phyloP scores from a whole-genome alignment of 352 stramenopile species.

The Phytophthora vignae region DNA sequence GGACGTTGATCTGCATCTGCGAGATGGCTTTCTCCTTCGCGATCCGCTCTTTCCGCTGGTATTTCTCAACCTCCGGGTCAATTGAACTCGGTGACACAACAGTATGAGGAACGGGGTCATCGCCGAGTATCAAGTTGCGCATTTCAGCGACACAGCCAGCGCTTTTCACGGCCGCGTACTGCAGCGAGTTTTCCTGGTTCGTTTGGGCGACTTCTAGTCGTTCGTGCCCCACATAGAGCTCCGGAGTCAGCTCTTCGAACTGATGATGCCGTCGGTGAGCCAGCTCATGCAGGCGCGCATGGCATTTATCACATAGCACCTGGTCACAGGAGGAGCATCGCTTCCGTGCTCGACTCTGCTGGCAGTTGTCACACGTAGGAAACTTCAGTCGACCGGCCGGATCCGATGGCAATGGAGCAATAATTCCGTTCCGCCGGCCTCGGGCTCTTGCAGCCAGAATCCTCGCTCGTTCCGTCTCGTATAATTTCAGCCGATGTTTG shows the following conservation, averaged over 20 bases:
- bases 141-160: slow-evolving; percentile 42
- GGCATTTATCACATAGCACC: slow-evolving; percentile 67
- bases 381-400: slow-evolving; percentile 47
- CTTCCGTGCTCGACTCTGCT: slow-evolving; percentile 51
- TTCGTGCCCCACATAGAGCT: slow-evolving; percentile 39
- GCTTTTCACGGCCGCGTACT: slow-evolving; percentile 32
- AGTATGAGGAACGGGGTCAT: neutral
- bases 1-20: slow-evolving; percentile 63
- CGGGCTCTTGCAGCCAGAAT: slow-evolving; percentile 45
- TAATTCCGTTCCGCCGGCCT: slow-evolving; percentile 62
- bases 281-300: slow-evolving; percentile 65
- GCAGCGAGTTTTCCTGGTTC: slow-evolving; percentile 45
- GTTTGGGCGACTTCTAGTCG: slow-evolving; percentile 21
- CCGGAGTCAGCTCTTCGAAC: slow-evolving; percentile 51
- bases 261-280: slow-evolving; percentile 57
- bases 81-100: neutral
- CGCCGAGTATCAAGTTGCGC: slow-evolving; percentile 27
- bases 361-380: slow-evolving; percentile 64
- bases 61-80: slow-evolving; percentile 62
- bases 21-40: slow-evolving; percentile 62
- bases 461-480: slow-evolving; percentile 51
- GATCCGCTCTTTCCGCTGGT: slow-evolving; percentile 49
- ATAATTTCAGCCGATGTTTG: slow-evolving; percentile 31
- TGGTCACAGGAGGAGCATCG: slow-evolving; percentile 64
- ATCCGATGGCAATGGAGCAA: slow-evolving; percentile 56